phyloP scores from a whole-genome alignment of 1,284 basidiomycete species.

The Polyporus tsugae region DNA sequence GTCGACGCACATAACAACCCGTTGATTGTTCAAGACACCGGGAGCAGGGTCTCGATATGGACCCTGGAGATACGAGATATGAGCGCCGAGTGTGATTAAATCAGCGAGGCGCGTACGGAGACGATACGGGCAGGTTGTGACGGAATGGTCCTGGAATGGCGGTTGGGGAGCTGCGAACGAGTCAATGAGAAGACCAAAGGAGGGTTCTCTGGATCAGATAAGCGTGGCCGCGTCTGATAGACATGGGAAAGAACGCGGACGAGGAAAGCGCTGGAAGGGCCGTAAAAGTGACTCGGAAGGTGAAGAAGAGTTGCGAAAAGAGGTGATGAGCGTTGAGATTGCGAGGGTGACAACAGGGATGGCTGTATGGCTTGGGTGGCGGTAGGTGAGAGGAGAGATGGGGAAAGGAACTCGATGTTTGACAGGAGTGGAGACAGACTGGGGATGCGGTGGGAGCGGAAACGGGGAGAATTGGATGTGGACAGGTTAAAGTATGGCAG shows the following conservation, averaged over 20 bases:
- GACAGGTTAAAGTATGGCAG: constrained; percentile 15
- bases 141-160: neutral
- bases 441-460: neutral
- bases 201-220: constrained; percentile 26
- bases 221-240: constrained; percentile 26
- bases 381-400: neutral
- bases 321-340: neutral
- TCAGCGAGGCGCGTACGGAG: neutral
- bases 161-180: constrained; percentile 1
- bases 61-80: constrained; percentile 5
- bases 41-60: constrained; percentile 2
- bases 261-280: neutral
- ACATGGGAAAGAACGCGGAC: constrained; percentile 27
- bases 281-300: neutral
- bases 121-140: constrained; percentile 2
- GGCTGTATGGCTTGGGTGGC: neutral
- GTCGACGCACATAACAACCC: constrained; percentile 2
- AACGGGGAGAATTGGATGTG: constrained; percentile 4
- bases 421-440: neutral
- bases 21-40: constrained; percentile 9
- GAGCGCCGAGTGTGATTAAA: neutral
- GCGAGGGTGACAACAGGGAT: constrained; percentile 9
- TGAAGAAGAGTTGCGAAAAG: constrained; percentile 6
- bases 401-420: neutral
- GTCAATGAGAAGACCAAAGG: constrained; percentile 4